Base-by-base conservation (phyloP, 2,329 filamentous ascomycete genomes). In the Thermoascus crustaceus region DNA sequence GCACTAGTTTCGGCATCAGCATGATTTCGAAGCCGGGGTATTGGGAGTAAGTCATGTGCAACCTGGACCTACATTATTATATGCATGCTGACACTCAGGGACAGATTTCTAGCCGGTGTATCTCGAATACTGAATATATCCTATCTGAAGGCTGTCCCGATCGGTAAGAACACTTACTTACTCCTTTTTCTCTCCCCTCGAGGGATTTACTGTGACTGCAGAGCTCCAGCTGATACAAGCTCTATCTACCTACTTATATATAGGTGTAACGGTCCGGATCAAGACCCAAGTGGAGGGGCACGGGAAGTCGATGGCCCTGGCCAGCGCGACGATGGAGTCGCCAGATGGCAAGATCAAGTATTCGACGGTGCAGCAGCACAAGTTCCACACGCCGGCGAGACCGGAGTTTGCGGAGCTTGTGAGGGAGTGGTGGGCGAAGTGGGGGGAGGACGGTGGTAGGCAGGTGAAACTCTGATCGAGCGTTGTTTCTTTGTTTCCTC, bases 331-430 rank as follows among this genome's bases (percentile, higher is more conserved):
- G 25, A 73, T 75, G 65, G 66, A 58, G 4, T 69, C 62, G 34
- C 47, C 63, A 10, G 69, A 74, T 46, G 66, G 68, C 0, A 67
- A 63, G 42, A 60, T 52, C 0, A 57, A 64, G 4, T 73, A 68
- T 43, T 68, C 64, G 34, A 71, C 68, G 1, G 68, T 59, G 22
- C 70, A 73, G 47, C 69, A 73, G 41, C 70, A 73, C 48, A 73
- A 73, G 42, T 68, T 72, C 7, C 60, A 63, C 33, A 52, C 64
- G 4, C 61, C 66, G 7, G 63, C 64, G 16, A 48, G 47, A 27
- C 40, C 54, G 13, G 57, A 64, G 30, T 64, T 71, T 46, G 41
- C 60, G 1, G 23, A n/a, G n/a, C n/a, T n/a, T n/a, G n/a, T n/a
- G n/a, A n/a, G n/a, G n/a, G n/a, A n/a, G n/a, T n/a, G n/a, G n/a